phyloP scores from a whole-genome alignment of 2,329 filamentous ascomycete species.

The Colletotrichum karsti region DNA sequence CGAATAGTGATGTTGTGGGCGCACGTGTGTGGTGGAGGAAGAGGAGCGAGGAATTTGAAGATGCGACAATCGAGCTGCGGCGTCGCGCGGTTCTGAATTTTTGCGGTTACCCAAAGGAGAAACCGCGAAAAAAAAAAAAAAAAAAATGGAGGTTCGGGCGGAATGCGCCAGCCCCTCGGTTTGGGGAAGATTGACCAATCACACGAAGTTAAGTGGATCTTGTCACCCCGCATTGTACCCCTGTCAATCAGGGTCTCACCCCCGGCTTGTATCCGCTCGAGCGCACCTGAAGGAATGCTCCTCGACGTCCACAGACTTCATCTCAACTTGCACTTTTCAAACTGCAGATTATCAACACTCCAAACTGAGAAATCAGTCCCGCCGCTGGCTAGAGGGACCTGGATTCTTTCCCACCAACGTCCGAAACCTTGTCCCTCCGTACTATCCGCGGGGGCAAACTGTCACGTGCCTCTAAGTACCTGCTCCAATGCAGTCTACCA shows the following conservation, averaged over 20 bases:
- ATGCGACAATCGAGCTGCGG: background rate
- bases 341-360: background rate
- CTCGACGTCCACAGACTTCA: background rate
- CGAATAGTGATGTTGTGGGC: background rate
- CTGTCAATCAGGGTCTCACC: constrained; percentile 17
- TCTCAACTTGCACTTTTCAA: background rate
- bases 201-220: background rate
- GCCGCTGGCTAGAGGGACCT: too few species aligned
- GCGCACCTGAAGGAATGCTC: background rate
- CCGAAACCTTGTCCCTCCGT: too few species aligned
- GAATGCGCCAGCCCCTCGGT: constrained; percentile 18
- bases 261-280: constrained; percentile 7
- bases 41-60: background rate
- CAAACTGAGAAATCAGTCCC: background rate
- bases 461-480: background rate
- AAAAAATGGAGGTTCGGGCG: constrained; percentile 16
- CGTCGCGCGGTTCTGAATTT: constrained; percentile 26
- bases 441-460: background rate
- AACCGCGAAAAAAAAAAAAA: background rate
- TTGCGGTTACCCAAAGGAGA: constrained; percentile 5
- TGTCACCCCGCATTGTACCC: constrained; percentile 22
- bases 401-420: too few species aligned
- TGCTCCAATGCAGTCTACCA: too few species aligned
- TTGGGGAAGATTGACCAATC: constrained; percentile 18
- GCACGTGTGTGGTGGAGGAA: background rate